These are phyloP conservation scores for Chondrus crispus DNA, from an alignment of 23 red algal species.

Conservation along the genomic window DNA sequence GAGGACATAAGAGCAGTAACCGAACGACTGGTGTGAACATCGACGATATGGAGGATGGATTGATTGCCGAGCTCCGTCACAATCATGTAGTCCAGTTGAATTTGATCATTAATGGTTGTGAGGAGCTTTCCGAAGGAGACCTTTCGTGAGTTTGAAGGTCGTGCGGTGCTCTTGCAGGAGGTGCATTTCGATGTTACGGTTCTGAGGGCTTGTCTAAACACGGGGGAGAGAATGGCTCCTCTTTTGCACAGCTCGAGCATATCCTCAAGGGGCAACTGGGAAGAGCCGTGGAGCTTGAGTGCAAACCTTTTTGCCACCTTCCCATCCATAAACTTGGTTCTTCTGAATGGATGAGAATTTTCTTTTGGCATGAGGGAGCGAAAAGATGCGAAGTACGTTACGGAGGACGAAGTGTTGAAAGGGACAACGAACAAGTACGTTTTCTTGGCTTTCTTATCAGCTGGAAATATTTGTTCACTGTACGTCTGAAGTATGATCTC, in stretches of 20 bases:
- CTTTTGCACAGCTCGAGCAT: background rate
- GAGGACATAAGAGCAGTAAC: background rate
- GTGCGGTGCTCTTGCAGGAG: background rate
- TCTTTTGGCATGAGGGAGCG: background rate
- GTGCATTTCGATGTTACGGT: background rate
- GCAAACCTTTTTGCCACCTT: background rate
- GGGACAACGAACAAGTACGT: background rate
- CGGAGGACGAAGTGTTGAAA: background rate
- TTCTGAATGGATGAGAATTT: background rate
- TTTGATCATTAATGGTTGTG: constrained; percentile 7
- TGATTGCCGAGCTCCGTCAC: background rate
- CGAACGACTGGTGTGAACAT: background rate
- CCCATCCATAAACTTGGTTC: background rate
- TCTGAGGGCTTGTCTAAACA: background rate
- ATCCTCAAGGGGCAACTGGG: background rate
- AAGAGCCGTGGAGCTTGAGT: background rate
- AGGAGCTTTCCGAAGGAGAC: constrained; percentile 28
- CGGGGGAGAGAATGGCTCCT: background rate
- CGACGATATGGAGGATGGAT: constrained; percentile 27
- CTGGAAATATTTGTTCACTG: background rate
- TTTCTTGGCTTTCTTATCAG: background rate
- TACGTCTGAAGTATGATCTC: background rate
- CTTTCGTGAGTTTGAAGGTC: background rate
- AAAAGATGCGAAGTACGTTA: background rate
- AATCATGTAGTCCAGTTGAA: constrained; percentile 28